Conservation (phyloP, 768 basidiomycete species). For the Nidularia pulvinata region DNA sequence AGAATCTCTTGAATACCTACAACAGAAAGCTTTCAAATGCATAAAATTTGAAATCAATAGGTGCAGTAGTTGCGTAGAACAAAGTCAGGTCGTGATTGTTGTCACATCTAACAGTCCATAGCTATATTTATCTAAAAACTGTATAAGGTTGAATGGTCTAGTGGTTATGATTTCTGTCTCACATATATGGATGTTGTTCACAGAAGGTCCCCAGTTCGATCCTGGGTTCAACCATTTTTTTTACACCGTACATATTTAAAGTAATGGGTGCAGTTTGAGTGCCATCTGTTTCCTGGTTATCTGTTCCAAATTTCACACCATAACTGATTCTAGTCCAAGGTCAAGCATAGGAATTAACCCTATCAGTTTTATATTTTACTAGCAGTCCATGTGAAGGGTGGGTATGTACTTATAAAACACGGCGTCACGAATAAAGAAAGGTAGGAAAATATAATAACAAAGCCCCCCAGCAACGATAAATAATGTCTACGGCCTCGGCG, state of each 20-base stretch:
- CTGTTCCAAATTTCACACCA: not conserved
- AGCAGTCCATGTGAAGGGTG: too few relatives aligned
- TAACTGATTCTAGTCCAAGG: not conserved
- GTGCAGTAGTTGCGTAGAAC: too few relatives aligned
- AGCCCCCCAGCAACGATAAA: not conserved
- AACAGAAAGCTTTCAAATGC: too few relatives aligned
- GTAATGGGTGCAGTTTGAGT: not conserved
- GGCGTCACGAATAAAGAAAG: not conserved
- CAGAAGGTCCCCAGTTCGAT: conserved; percentile 45
- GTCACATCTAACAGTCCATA: too few relatives aligned
- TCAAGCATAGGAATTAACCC: not conserved
- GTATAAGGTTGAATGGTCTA: conserved; percentile 13
- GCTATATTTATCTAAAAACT: too few relatives aligned
- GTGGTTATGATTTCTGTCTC: conserved; percentile 52
- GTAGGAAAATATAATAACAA: not conserved
- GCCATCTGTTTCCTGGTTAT: not conserved
- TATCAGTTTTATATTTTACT: too few relatives aligned
- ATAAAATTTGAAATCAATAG: too few relatives aligned
- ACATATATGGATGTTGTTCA: conserved; percentile 23
- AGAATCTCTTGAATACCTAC: too few relatives aligned
- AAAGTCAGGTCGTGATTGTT: too few relatives aligned
- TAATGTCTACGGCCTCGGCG: not conserved
- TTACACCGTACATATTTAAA: not conserved
- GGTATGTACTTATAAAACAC: too few relatives aligned
- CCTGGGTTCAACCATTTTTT: conserved; percentile 36